Evolutionary conservation across 192 early-diverging fungal species (phyloP).

Genomic region (Podila epigama): DNA sequence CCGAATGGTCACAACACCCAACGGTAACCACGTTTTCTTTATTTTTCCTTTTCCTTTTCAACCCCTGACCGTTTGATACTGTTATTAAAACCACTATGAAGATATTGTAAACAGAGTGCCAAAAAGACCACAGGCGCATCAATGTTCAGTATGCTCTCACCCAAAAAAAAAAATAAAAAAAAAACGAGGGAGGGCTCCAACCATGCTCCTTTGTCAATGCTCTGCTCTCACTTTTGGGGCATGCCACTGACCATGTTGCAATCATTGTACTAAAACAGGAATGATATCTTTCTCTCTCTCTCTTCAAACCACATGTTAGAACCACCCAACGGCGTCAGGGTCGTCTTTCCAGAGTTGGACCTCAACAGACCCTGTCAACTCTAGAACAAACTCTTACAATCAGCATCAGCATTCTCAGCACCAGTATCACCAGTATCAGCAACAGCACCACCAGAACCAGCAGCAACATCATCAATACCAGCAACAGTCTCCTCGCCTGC

Average conservation of each 20-base stretch:
- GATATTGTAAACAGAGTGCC: too few species aligned
- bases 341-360: conserved; percentile 34
- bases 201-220: not conserved
- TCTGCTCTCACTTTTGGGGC: not conserved
- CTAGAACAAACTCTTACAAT: conserved; percentile 15
- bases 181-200: not conserved
- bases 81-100: not conserved
- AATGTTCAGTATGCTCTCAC: too few species aligned
- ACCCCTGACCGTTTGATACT: too few species aligned
- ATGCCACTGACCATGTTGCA: not conserved
- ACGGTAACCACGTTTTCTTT: conserved; percentile 6
- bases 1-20: conserved; percentile 26
- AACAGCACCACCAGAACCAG: not conserved
- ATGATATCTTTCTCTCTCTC: conserved; percentile 4
- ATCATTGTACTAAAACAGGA: conserved; percentile 1
- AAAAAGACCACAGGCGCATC: too few species aligned
- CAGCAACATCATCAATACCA: not conserved
- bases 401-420: not conserved
- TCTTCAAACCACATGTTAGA: not conserved
- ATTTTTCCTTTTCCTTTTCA: not conserved
- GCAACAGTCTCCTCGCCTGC: conserved; percentile 6
- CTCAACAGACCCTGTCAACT: conserved; percentile 22
- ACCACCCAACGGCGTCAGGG: conserved; percentile 13
- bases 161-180: too few species aligned
- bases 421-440: not conserved